These are phyloP conservation scores for Pholiota molesta DNA, from an alignment of 768 basidiomycete genomes.

Conservation along the genomic window DNA sequence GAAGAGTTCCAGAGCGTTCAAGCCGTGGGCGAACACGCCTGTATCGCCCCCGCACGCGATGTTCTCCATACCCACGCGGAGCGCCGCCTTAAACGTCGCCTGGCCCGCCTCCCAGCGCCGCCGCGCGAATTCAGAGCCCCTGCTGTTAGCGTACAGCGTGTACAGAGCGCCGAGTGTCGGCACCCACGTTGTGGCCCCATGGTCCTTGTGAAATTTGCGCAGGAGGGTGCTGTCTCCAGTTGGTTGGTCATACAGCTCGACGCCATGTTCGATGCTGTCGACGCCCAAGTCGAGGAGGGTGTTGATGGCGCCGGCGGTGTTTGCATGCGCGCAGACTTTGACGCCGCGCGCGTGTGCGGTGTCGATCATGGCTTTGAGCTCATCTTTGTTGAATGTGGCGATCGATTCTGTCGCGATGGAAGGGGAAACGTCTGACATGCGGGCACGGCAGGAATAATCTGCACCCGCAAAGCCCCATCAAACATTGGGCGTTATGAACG, in stretches of 20 bases:
- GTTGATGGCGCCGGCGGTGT: constrained; percentile 31
- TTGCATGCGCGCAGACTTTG: constrained; percentile 62
- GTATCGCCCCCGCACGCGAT: constrained; percentile 70
- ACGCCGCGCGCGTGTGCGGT: constrained; percentile 54
- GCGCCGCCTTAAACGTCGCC: constrained; percentile 46
- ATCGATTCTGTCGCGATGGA: constrained; percentile 35
- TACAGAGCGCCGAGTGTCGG: constrained; percentile 61
- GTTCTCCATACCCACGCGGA: constrained; percentile 39
- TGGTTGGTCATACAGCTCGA: constrained; percentile 28
- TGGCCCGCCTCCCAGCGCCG: constrained; percentile 40
- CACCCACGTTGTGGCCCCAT: constrained; percentile 48
- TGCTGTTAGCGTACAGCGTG: constrained; percentile 26
- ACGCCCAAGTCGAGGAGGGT: constrained; percentile 42
- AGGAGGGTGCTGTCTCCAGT: constrained; percentile 26
- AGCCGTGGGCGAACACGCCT: constrained; percentile 62
- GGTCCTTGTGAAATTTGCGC: constrained; percentile 25
- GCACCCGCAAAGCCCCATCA: constrained; percentile 38
- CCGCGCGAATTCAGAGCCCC: constrained; percentile 16
- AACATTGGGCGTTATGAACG: neutral
- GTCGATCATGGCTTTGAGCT: constrained; percentile 51
- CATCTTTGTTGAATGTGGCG: constrained; percentile 46
- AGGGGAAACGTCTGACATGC: constrained; percentile 43
- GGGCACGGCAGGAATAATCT: constrained; percentile 60
- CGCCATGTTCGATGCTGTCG: constrained; percentile 64
- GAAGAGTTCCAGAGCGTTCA: constrained; percentile 62